Conservation (phyloP, 1,284 basidiomycete species). For the Boletus albobrunnescens region DNA sequence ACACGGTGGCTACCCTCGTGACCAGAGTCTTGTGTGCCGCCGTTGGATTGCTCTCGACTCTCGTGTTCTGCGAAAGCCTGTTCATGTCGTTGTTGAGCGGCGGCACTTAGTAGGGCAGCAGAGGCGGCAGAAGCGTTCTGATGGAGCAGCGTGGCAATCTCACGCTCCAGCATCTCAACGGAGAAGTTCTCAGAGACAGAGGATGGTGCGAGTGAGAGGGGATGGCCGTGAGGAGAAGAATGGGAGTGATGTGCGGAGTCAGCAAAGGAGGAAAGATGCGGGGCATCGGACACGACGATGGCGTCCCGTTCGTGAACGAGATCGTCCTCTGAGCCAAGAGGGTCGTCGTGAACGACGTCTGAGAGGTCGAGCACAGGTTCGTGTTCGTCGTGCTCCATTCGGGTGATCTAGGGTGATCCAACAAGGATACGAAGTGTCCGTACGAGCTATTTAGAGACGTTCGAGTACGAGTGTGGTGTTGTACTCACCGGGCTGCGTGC, state of each 20-base stretch:
- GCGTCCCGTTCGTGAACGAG: constrained; percentile 36
- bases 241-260: constrained; percentile 14
- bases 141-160: constrained; percentile 65
- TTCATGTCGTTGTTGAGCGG: constrained; percentile 58
- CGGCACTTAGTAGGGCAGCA: constrained; percentile 54
- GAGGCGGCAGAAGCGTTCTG: constrained; percentile 65
- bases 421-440: neutral
- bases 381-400: constrained; percentile 61
- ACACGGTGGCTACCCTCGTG: constrained; percentile 21
- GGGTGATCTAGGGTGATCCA: constrained; percentile 9
- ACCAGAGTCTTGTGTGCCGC: constrained; percentile 7
- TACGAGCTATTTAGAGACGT: neutral
- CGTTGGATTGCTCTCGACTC: constrained; percentile 9
- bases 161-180: constrained; percentile 70
- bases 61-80: constrained; percentile 25
- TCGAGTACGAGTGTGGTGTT: neutral
- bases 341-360: constrained; percentile 74
- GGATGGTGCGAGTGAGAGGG: constrained; percentile 25
- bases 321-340: constrained; percentile 41
- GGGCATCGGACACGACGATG: constrained; percentile 24
- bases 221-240: constrained; percentile 21
- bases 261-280: constrained; percentile 32
- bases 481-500: constrained; percentile 22
- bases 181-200: constrained; percentile 42
- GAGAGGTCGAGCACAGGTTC: constrained; percentile 65